Percentiles rank a stretch among this genome's conserved stretches.
Conservation (phyloP, 164 flowering plant genomes). For the Sextonia rubra region DNA sequence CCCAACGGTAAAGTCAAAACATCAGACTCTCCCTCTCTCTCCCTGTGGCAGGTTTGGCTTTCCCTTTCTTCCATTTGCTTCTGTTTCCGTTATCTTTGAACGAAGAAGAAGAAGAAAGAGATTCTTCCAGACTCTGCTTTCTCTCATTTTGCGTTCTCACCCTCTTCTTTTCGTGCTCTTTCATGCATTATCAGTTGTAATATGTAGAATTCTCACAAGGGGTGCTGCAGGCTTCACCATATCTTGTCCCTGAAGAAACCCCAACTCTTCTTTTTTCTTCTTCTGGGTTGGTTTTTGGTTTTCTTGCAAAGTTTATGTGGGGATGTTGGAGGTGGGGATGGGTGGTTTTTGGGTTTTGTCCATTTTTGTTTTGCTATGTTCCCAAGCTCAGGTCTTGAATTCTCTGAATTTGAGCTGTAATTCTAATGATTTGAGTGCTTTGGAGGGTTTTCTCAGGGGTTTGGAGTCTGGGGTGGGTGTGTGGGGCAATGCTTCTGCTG, state of each 20-base stretch:
- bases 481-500: slow-evolving; percentile 18
- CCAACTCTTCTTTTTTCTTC: neutral
- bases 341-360: neutral
- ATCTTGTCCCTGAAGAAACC: neutral
- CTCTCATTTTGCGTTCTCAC: slow-evolving; percentile 3
- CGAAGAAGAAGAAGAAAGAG: neutral
- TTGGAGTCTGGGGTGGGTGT: slow-evolving; percentile 6
- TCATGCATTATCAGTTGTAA: neutral
- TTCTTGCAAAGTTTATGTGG: neutral
- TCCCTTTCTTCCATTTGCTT: neutral
- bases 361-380: neutral
- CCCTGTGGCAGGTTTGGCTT: neutral
- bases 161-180: no score
- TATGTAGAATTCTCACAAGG: neutral
- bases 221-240: neutral
- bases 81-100: neutral
- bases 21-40: neutral
- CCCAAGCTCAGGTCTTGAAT: slow-evolving; percentile 6
- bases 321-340: neutral
- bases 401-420: slow-evolving; percentile 11
- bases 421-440: slow-evolving; percentile 17
- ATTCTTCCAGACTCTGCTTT: slow-evolving; percentile 9
- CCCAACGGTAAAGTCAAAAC: neutral
- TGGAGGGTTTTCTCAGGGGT: slow-evolving; percentile 10
- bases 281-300: neutral